Base-by-base conservation (phyloP, 2,329 filamentous ascomycete genomes). In the Colletotrichum navitas region DNA sequence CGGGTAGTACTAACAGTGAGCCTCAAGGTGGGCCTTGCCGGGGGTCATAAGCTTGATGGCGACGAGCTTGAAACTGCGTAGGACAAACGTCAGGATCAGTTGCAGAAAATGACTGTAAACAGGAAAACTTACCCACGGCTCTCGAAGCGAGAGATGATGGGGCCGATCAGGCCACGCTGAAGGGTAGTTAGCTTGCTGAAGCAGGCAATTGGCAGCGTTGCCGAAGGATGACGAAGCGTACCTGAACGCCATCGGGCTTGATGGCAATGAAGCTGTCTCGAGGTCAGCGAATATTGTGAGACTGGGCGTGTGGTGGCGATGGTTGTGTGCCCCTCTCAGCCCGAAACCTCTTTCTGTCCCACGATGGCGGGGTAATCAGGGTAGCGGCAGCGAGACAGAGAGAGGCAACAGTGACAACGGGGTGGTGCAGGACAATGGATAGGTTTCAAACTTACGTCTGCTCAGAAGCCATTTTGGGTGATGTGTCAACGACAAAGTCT, bases 221-320 rank as follows among this genome's bases (percentile, higher is more conserved):
- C 55, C 36, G 14, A 29, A 49, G 52, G 63, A 59, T 55, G 72
- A 73, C 56, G 72, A 73, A 55, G 54, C 86, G 78, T 92, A 97
- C 94, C 92, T 98, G 96, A 87, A 98, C 96, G 85, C 96, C 96
- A 88, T 98, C 96, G 80, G 95, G 96, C 94, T 99, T 99, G 91
- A 99, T 94, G 84, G 96, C 96, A 90, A 98, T 98, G 93, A 98
- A 98, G 89, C 95, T 98, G 54, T 66, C 29, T 62, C 52, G 34
- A 47, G 18, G 71, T 74, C 58, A 74, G 71, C 70, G 34, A 29
- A 59, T 66, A 54, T 70, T 59, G 51, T 63, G 39, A 29, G 21
- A 24, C 41, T 62, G 24, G 41, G 24, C n/a, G 18, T 21, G 49
- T 58, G 54, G 34, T 64, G 43, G 49, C 18, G 26, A 34, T 65